A percentile compares a stretch with the other conserved stretches of the same genome.
These are phyloP conservation scores for Debaryomyces udenii DNA, from an alignment of 1,139 yeast species.

Conservation along the genomic window DNA sequence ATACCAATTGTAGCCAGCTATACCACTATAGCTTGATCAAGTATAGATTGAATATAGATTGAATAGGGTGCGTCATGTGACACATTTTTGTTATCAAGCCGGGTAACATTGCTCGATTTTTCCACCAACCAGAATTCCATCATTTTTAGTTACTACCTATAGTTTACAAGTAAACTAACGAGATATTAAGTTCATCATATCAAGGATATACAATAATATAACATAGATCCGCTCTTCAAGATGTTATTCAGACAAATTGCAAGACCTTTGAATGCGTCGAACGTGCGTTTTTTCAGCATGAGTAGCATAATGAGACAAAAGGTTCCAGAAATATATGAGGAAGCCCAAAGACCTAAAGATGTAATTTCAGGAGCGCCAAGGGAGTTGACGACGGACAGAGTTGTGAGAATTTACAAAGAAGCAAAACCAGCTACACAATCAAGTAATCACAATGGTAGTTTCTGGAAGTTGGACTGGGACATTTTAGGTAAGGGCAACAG, in stretches of 20 bases:
- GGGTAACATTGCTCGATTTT: conserved; percentile 14
- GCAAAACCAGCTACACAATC: conserved; percentile 84
- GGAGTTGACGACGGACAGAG: conserved; percentile 62
- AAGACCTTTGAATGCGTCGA: conserved; percentile 18
- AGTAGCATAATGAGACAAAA: conserved; percentile 18
- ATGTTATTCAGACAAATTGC: conserved; percentile 28
- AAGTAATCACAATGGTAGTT: conserved; percentile 55
- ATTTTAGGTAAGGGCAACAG: conserved; percentile 74
- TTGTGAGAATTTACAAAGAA: conserved; percentile 77
- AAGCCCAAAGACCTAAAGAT: conserved; percentile 49
- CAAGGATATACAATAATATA: background rate
- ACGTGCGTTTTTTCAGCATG: conserved; percentile 26
- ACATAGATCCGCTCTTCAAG: conserved; percentile 1
- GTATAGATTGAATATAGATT: too few species aligned
- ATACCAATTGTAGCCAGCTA: too few species aligned
- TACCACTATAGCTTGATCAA: too few species aligned
- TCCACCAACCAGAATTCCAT: conserved; percentile 27
- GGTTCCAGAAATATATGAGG: conserved; percentile 26
- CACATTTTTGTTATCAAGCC: too few species aligned
- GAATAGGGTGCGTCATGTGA: too few species aligned
- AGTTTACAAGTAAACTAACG: background rate
- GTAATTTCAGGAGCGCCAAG: conserved; percentile 79
- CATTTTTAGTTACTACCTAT: conserved; percentile 10
- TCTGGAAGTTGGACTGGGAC: conserved; percentile 88
- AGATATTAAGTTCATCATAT: background rate